Evolutionary conservation across 2,329 filamentous ascomycete species (phyloP), one percentile per base, ranked within the genome.

Genomic region (Pseudogymnoascus sp.): DNA sequence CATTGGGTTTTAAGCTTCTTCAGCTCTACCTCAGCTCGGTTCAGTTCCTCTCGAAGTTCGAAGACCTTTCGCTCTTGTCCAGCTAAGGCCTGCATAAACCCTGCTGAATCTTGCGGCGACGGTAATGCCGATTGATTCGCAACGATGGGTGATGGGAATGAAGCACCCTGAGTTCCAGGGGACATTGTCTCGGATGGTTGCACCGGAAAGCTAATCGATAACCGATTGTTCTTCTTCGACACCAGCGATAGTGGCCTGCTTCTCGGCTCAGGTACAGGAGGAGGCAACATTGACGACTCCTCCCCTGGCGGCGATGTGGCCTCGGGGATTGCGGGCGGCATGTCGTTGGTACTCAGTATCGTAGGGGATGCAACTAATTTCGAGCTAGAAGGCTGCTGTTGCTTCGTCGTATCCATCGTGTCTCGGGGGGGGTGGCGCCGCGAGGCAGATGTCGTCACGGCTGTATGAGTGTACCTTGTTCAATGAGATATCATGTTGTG

Each of bases 41-140:
- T 78, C n/a, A 99, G 80, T 75, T 97, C 93, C 74, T 99, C 95
- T 65, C 87, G 89, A 62, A 99, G 79, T 76, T 97, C 95, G 64
- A 99, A 78, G 1, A 99, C 93, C 68, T 86, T 87, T 64, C 95
- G 84, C 78, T 99, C 95, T 77, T 97, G 93, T 13, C 91, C 87
- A 50, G 95, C 95, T 70, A 99, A 89, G 64, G 93, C 89, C 66
- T 91, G 93, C 68, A 99, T 87, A 71, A 97, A 90, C 0, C 67
- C 69, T 23, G 61, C 69, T 4, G 71, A 65, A 62, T 74, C 73
- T 38, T 67, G 69, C 13, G 71, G 69, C 4, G 71, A 72, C 13
- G 66, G 64, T 19, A 60, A 38, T 31, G 68, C 63, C 21, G 64
- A 35, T 11, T 64, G 64, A 8, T 72, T 69, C 35, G 67, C 63